A percentile compares a stretch with the other conserved stretches of the same genome.
phyloP scores from a whole-genome alignment of 1,139 yeast species.

The Yamadazyma triangularis region DNA sequence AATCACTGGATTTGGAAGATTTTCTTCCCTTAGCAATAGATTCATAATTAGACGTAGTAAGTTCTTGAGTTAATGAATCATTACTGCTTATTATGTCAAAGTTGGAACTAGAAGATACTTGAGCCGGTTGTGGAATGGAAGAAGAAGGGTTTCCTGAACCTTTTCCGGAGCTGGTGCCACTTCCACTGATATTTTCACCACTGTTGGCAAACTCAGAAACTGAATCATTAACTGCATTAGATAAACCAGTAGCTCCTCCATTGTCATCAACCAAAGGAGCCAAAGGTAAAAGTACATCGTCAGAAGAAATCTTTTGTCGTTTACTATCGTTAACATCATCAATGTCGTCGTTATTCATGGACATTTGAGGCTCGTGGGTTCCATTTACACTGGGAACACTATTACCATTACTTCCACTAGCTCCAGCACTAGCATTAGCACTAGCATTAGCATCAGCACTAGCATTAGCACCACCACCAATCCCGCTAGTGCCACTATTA shows the following conservation, averaged over 20 bases:
- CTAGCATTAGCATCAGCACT: neutral
- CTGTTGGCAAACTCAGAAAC: neutral
- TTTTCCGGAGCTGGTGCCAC: too few relatives aligned
- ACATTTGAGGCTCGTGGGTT: too few relatives aligned
- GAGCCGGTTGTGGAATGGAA: neutral
- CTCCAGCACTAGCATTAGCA: neutral
- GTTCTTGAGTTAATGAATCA: constrained; percentile 3
- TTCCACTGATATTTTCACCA: too few relatives aligned
- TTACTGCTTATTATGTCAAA: constrained; percentile 3
- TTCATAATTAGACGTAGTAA: constrained; percentile 1
- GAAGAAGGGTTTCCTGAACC: neutral
- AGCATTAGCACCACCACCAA: neutral
- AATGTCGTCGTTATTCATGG: neutral
- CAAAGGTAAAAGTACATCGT: neutral
- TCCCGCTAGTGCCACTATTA: constrained; percentile 4
- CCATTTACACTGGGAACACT: neutral
- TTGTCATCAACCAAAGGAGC: constrained; percentile 8
- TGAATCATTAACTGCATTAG: constrained; percentile 1
- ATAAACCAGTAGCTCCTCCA: constrained; percentile 8
- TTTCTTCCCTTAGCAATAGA: constrained; percentile 5
- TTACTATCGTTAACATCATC: neutral
- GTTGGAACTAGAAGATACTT: constrained; percentile 1
- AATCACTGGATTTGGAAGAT: constrained; percentile 9
- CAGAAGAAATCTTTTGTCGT: neutral
- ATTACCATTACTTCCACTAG: neutral